Base-by-base conservation (phyloP, 495 filamentous ascomycete species). In the Lepraria neglecta region DNA sequence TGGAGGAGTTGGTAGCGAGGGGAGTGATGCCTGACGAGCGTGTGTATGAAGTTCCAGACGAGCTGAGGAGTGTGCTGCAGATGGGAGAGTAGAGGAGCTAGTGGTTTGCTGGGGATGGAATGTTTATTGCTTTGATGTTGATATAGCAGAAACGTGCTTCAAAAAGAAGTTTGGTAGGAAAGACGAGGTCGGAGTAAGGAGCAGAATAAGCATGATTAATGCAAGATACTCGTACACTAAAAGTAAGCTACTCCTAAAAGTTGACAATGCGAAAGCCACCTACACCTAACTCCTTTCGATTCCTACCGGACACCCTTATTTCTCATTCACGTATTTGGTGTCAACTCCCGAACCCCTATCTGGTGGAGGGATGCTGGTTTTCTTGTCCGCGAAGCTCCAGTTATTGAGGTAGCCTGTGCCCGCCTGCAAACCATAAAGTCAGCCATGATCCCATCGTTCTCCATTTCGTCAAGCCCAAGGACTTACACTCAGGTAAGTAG, bases 361-460 rank as follows among this genome's bases (percentile, higher is more conserved):
- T 54, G 28, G 63, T 24, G 35, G 63, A 19, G 51, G 64, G n/a
- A 47, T 53, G 52, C 65, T 50, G 54, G 69, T 72, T 58, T 77
- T 75, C 68, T 76, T 75, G 27, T 70, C 69, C 27, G 60, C 70
- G 58, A 88, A 80, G 66, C 86, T 78, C 90, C 90, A 95, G 50
- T 77, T 68, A 67, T 95, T 95, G 73, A 95, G 72, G 62, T 87
- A 80, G 17, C 90, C 88, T 14, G 82, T 80, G 0, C 88, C 88
- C 38, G 78, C 79, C 51, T 54, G n/a, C 21, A 35, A 19, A 17
- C 33, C 17, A 21, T 70, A 57, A 21, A 24, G 30, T 63, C 57
- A 65, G 61, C 43, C 47, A 27, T 27, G 10, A 15, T 30, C 19
- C 14, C 3, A 55, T 24, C 45, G 5, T 33, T 35, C 44, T 11